phyloP scores from a whole-genome alignment of 257 asterid species.

The Lavandula angustifolia region DNA sequence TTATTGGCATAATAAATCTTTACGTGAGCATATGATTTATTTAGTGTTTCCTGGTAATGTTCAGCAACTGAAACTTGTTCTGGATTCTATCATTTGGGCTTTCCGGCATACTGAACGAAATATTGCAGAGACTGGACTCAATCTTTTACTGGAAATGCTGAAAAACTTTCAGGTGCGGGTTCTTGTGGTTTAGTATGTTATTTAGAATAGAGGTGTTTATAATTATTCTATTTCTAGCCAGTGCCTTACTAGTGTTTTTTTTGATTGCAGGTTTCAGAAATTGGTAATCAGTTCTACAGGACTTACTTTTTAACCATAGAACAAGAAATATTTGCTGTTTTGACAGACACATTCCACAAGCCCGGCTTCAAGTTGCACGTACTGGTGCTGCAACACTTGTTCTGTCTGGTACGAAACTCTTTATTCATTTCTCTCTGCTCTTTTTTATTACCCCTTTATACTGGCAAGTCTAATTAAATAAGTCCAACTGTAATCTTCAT shows the following conservation, averaged over 20 bases:
- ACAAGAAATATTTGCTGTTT: slow-evolving; percentile 90
- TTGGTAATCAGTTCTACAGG: slow-evolving; percentile 70
- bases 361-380: slow-evolving; percentile 94
- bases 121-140: slow-evolving; percentile 97
- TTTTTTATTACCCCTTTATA: not conserved
- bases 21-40: slow-evolving; percentile 29
- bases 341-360: slow-evolving; percentile 88
- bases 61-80: slow-evolving; percentile 94
- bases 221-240: slow-evolving; percentile 12
- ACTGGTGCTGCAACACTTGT: slow-evolving; percentile 70
- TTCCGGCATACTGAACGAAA: slow-evolving; percentile 98
- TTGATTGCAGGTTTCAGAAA: slow-evolving; percentile 69
- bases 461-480: slow-evolving; percentile 13
- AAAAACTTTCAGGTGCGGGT: slow-evolving; percentile 72
- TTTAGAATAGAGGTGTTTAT: not conserved
- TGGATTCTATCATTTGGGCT: slow-evolving; percentile 99
- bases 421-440: slow-evolving; percentile 11
- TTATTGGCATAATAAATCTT: not conserved
- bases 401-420: slow-evolving; percentile 59
- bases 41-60: slow-evolving; percentile 25
- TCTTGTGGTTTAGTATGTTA: slow-evolving; percentile 28
- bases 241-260: slow-evolving; percentile 27
- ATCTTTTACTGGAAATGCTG: slow-evolving; percentile 87
- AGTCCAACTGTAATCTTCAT: slow-evolving; percentile 21
- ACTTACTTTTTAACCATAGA: slow-evolving; percentile 73